These are phyloP conservation scores for Saxispiralis lemnorum DNA, from an alignment of 495 filamentous ascomycete genomes.

Conservation along the genomic window DNA sequence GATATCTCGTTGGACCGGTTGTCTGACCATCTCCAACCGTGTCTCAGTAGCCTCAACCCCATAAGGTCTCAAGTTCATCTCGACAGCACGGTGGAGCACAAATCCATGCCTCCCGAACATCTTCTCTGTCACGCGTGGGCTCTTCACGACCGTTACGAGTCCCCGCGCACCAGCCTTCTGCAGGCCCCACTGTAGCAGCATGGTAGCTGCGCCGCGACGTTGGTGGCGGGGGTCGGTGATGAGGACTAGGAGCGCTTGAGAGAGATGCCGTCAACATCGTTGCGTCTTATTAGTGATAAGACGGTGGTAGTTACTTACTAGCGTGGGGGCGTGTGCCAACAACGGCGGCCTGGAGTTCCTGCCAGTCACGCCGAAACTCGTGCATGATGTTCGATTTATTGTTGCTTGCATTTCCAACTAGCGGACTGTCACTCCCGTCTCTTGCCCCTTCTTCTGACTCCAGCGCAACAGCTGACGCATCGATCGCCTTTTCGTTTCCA, in stretches of 20 bases:
- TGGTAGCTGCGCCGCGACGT: slow-evolving; percentile 11
- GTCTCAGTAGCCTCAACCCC: slow-evolving; percentile 7
- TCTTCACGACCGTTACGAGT: neutral
- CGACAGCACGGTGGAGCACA: neutral
- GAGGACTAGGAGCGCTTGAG: slow-evolving; percentile 4
- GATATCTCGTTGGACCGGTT: neutral
- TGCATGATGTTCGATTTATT: neutral
- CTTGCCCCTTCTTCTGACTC: neutral
- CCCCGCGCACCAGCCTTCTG: slow-evolving; percentile 1
- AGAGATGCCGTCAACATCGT: neutral
- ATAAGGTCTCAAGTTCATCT: slow-evolving; percentile 5
- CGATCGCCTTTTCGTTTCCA: neutral
- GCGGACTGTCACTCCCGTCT: neutral
- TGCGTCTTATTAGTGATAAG: neutral
- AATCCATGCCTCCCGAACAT: slow-evolving; percentile 5
- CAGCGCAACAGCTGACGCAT: neutral
- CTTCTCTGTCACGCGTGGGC: neutral
- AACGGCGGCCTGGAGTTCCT: neutral
- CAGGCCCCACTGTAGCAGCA: slow-evolving; percentile 8
- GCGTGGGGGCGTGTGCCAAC: slow-evolving; percentile 2
- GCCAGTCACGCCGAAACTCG: neutral
- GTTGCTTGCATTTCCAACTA: neutral
- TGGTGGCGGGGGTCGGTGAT: slow-evolving; percentile 11
- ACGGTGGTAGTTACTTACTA: neutral
- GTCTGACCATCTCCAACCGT: slow-evolving; percentile 4